These are phyloP conservation scores for Stachybotrys chartarum DNA, from an alignment of 2,329 filamentous ascomycete species.

Conservation along the genomic window DNA sequence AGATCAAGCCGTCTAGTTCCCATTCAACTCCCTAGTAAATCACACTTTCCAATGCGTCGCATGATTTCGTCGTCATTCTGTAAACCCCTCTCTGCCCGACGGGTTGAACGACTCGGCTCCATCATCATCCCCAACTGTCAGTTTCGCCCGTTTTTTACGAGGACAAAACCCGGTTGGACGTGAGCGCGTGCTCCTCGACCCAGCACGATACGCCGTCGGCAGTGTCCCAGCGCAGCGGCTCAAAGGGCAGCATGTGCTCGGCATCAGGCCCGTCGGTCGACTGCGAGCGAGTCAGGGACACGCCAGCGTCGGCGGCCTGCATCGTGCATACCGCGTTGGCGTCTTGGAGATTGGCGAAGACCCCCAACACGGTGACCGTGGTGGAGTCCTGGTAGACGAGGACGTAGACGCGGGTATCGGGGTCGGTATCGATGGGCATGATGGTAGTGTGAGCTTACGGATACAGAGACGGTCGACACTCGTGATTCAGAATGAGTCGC, in stretches of 20 bases:
- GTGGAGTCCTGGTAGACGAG: constrained; percentile 22
- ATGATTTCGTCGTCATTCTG: too few species aligned
- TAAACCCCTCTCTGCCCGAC: too few species aligned
- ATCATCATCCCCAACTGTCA: background rate
- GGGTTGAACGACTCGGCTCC: too few species aligned
- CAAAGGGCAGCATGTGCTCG: constrained; percentile 9
- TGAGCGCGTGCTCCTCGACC: constrained; percentile 27
- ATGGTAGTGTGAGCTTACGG: background rate
- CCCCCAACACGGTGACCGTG: constrained; percentile 19
- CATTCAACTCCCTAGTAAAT: too few species aligned
- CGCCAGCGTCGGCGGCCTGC: constrained; percentile 18
- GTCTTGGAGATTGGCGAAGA: constrained; percentile 24
- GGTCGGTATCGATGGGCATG: background rate
- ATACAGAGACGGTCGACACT: background rate
- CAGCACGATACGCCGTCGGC: constrained; percentile 26
- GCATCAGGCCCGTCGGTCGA: constrained; percentile 7
- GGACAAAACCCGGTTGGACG: constrained; percentile 9
- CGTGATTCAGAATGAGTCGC: too few species aligned
- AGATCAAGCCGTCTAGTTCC: too few species aligned
- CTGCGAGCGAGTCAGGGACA: constrained; percentile 10
- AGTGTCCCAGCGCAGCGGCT: constrained; percentile 26
- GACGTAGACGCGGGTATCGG: constrained; percentile 17
- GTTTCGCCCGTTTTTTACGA: background rate
- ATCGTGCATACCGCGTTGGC: constrained; percentile 25
- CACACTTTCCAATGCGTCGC: too few species aligned